Base-by-base conservation (phyloP, 495 filamentous ascomycete genomes). In the Pseudevernia furfuracea region DNA sequence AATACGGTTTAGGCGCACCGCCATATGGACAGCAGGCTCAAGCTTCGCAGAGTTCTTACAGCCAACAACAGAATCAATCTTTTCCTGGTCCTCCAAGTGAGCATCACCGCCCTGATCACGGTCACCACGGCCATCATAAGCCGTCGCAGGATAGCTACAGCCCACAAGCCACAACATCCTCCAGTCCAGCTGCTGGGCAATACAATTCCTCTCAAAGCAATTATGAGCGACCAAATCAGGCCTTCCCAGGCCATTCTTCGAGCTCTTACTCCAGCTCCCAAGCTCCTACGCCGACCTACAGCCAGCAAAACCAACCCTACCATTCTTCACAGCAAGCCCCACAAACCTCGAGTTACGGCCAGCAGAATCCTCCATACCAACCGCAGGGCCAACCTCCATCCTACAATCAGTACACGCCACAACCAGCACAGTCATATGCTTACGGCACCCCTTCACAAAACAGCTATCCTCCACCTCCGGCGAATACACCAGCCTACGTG, bases 71-170 rank as follows among this genome's bases (percentile, higher is more conserved):
- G 2, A 59, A 25, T 32, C 38, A 44, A 6, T 28, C 36, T 6
- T 63, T 56, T 44, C 57, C 61, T 60, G 55, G 58, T 3, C 34
- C 56, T 9, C 43, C 34, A 15, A 30, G 46, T 48, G 48, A 63
- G 10, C 64, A 61, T 36, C 64, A 53, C 38, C 53, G 61, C 17
- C 61, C 38, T 17, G 57, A 63, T 34, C 52, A 55, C 36, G 60
- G 60, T 25, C 60, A 62, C 15, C 57, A 59, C 21, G 57, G 25
- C 36, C 11, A 38, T 39, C 32, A 62, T 12, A 64, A 63, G 48
- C 53, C 64, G 37, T 28, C 64, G 39, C 68, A 69, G n/a, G 61
- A 60, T 32, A 65, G 38, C 37, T 62, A 64, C 55, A 58, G 62
- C 12, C 43, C 53, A 43, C 64, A 66, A 17, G 60, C 56, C 15